These are phyloP conservation scores for Penicillium psychrosexuale DNA, from an alignment of 2,329 filamentous ascomycete genomes.

Conservation along the genomic window DNA sequence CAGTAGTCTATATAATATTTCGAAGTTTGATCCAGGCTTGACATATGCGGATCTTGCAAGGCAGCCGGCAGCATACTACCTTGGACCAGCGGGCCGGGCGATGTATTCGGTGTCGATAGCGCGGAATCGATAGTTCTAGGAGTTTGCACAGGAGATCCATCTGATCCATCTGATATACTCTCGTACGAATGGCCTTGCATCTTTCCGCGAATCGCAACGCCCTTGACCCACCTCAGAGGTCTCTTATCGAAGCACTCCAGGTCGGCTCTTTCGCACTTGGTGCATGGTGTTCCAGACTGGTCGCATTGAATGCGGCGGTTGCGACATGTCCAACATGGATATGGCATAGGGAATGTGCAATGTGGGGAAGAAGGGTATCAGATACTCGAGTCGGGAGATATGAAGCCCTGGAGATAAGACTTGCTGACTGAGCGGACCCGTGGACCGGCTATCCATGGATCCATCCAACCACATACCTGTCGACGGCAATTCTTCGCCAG, in stretches of 20 bases:
- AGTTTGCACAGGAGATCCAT: neutral
- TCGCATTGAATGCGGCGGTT: constrained; percentile 37
- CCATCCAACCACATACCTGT: neutral
- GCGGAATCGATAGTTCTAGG: neutral
- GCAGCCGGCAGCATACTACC: neutral
- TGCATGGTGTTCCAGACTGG: constrained; percentile 28
- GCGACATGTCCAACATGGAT: constrained; percentile 37
- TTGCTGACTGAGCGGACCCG: constrained; percentile 2
- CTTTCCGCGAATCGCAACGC: constrained; percentile 35
- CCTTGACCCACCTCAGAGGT: constrained; percentile 36
- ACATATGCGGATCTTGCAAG: constrained; percentile 1
- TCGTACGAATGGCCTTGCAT: constrained; percentile 27
- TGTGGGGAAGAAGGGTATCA: neutral
- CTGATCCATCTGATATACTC: neutral
- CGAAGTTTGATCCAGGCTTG: constrained; percentile 17
- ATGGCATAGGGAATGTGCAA: neutral
- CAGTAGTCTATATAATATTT: constrained; percentile 7
- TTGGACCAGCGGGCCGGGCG: neutral
- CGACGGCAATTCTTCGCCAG: neutral
- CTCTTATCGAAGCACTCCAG: constrained; percentile 34
- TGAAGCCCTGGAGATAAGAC: neutral
- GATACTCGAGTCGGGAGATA: neutral
- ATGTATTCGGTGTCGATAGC: neutral
- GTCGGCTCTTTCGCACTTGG: constrained; percentile 34
- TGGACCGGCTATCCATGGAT: neutral